phyloP scores from a whole-genome alignment of 495 filamentous ascomycete species.

The Aspergillus leporis region DNA sequence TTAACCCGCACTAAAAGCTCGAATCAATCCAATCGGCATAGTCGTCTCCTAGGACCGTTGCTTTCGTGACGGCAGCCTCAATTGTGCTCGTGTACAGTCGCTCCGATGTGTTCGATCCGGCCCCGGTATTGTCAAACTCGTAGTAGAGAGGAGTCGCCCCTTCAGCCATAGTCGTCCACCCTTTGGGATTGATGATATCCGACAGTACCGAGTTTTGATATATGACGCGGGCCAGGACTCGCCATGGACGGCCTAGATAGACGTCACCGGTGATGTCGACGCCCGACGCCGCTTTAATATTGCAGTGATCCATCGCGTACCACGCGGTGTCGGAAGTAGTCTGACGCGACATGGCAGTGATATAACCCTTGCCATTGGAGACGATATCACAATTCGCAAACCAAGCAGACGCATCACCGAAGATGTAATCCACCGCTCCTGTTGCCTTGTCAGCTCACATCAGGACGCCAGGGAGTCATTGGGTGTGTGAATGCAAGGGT shows the following conservation, averaged over 20 bases:
- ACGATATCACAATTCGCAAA: constrained; percentile 61
- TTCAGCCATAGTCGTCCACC: constrained; percentile 53
- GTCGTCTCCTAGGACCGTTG: constrained; percentile 52
- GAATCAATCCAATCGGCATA: constrained; percentile 44
- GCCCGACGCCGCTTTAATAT: constrained; percentile 46
- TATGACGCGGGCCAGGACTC: constrained; percentile 61
- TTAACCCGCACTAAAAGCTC: constrained; percentile 12
- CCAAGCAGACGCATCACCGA: constrained; percentile 66
- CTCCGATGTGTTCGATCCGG: constrained; percentile 55
- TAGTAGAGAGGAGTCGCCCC: constrained; percentile 53
- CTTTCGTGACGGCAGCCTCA: constrained; percentile 46
- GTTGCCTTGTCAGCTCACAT: background rate
- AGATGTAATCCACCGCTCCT: constrained; percentile 61
- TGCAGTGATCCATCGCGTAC: constrained; percentile 65
- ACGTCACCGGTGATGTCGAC: constrained; percentile 51
- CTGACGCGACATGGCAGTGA: constrained; percentile 63
- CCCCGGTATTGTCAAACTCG: constrained; percentile 61
- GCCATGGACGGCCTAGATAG: constrained; percentile 70
- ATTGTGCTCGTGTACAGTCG: constrained; percentile 54
- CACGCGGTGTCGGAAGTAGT: constrained; percentile 40
- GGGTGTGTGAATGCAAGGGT: background rate
- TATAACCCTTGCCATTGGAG: constrained; percentile 46
- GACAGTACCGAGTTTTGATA: constrained; percentile 60
- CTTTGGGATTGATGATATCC: constrained; percentile 58
- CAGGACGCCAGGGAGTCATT: background rate